phyloP scores from a whole-genome alignment of 768 basidiomycete genomes.

The Suillus subalutaceus region DNA sequence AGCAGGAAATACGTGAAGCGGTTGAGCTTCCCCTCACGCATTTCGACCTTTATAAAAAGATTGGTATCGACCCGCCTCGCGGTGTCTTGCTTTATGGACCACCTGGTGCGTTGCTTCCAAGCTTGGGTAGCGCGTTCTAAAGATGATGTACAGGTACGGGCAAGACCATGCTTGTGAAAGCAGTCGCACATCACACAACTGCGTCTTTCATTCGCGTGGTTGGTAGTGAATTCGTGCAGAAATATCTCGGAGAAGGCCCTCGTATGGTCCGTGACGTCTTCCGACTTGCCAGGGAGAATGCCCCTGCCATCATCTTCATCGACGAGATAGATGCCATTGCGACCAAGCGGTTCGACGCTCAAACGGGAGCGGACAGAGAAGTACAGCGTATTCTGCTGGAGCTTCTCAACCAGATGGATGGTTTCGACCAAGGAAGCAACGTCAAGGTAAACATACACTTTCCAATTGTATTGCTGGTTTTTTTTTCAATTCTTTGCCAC shows the following conservation, averaged over 20 bases:
- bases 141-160: constrained; percentile 74
- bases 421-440: constrained; percentile 98
- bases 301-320: constrained; percentile 98
- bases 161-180: constrained; percentile 99
- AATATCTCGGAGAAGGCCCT: constrained; percentile 98
- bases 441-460: constrained; percentile 71
- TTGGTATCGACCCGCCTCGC: constrained; percentile 97
- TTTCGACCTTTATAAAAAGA: constrained; percentile 98
- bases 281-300: constrained; percentile 94
- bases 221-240: constrained; percentile 98
- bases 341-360: constrained; percentile 98
- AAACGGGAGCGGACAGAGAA: constrained; percentile 98
- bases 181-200: constrained; percentile 97
- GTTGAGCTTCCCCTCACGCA: constrained; percentile 97
- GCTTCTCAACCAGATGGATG: constrained; percentile 98
- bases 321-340: constrained; percentile 99
- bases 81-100: constrained; percentile 97
- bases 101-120: constrained; percentile 61
- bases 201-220: constrained; percentile 98
- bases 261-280: constrained; percentile 99
- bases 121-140: constrained; percentile 9
- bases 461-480: not conserved
- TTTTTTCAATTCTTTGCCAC: constrained; percentile 8
- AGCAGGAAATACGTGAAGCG: constrained; percentile 98
- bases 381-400: constrained; percentile 98